Evolutionary conservation across 2,329 filamentous ascomycete genomes (phyloP), one percentile per base, ranked within the genome.

Genomic region (Calonectria pseudoturangicola): DNA sequence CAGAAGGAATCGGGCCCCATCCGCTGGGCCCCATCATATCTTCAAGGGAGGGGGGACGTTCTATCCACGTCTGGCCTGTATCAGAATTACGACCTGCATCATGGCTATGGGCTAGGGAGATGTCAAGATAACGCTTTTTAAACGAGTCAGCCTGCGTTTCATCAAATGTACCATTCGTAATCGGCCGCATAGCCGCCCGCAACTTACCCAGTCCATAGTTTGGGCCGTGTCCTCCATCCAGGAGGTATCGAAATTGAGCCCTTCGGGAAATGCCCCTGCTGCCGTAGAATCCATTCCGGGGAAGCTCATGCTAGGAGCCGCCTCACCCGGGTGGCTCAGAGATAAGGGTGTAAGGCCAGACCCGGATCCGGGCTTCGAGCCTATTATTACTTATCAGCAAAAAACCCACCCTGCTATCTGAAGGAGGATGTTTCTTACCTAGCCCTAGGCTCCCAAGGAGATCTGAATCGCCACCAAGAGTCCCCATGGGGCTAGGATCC

Each of bases 151-250:
- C 48, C n/a, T 64, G 28, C 41, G 45, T 27, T 47, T 33, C 56
- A 63, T 62, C 58, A 56, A 28, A 27, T 41, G 21, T 25, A 10
- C 60, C 43, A 51, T 63, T 60, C 18, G 8, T 13, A 30, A 56
- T 56, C 9, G 45, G 21, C 30, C 21, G 30, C 50, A 48, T 39
- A 48, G 54, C 45, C 12, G 51, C 65, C 21, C n/a, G 15, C 25
- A 43, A 81, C 83, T 74, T 76, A 85, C 84, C 84, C 84, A 86
- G 71, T 86, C 84, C 80, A 86, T 82, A 66, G 79, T 80, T 28
- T 81, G 77, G 36, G 74, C 75, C 64, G 77, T 75, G 15, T 77
- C 76, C 36, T 81, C 75, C 71, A 85, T 82, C 84, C 84, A 85
- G 21, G 83, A 80, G n/a, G 81, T 72, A 66, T 85, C 84, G 68